A percentile compares a stretch with the other conserved stretches of the same genome.
Evolutionary conservation across 1,284 basidiomycete species (phyloP).

Genomic region (Cryptococcus sp.): DNA sequence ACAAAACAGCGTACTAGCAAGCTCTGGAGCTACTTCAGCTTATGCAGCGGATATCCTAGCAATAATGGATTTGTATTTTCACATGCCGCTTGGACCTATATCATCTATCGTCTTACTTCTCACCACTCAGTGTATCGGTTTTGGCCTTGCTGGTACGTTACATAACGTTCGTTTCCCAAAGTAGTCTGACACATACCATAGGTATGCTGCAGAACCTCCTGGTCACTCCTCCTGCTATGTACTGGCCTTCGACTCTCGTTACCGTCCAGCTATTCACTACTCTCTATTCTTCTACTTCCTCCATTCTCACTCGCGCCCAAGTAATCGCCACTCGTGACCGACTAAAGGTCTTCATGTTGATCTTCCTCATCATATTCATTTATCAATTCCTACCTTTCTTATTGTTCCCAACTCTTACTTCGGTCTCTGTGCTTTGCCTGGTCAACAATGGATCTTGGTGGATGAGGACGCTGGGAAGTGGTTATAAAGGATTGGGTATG

Average conservation of each 20-base stretch:
- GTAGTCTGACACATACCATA: conserved; percentile 3
- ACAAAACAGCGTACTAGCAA: conserved; percentile 50
- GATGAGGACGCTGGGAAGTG: conserved; percentile 50
- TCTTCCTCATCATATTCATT: conserved; percentile 46
- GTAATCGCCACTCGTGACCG: conserved; percentile 40
- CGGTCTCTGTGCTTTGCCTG: conserved; percentile 51
- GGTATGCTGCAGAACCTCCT: conserved; percentile 47
- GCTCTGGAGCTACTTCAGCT: conserved; percentile 48
- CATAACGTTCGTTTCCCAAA: not conserved
- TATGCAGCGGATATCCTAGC: conserved; percentile 50
- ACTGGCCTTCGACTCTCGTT: conserved; percentile 51
- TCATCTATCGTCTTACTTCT: conserved; percentile 54
- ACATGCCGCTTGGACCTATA: conserved; percentile 40
- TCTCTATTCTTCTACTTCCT: conserved; percentile 44
- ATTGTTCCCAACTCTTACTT: conserved; percentile 51
- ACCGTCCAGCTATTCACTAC: conserved; percentile 53
- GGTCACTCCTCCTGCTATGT: conserved; percentile 43
- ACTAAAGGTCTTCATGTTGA: conserved; percentile 49
- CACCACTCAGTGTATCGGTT: conserved; percentile 55
- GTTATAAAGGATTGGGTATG: conserved; percentile 52
- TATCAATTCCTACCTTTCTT: conserved; percentile 52
- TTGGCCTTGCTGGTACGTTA: conserved; percentile 50
- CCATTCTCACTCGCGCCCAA: conserved; percentile 15
- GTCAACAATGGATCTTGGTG: conserved; percentile 47
- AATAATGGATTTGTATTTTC: conserved; percentile 50